Evolutionary conservation across 2,329 filamentous ascomycete genomes (phyloP), one percentile per base, ranked within the genome.

Genomic region (Cadophora gregata): DNA sequence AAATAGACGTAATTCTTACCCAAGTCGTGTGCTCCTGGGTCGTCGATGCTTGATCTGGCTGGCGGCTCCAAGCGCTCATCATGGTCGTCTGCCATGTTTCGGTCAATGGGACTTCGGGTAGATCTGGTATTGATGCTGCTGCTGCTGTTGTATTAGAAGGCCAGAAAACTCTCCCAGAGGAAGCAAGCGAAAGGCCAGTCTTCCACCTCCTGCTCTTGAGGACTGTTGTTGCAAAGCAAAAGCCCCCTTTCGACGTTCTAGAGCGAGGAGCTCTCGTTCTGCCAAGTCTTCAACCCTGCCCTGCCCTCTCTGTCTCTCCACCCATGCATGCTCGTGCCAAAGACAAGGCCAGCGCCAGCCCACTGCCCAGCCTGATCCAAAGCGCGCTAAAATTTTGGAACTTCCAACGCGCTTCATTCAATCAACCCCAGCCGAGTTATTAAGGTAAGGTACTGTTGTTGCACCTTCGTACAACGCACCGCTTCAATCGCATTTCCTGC

Each of bases 21-120:
- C 68, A 88, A 79, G 65, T 89, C 86, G 75, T 83, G 86, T 51
- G 86, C 86, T 72, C 87, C 87, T 59, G 86, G 82, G 72, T 89
- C 86, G 51, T 82, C 79, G 36, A 80, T 81, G 67, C 78, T 80
- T 33, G 73, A 80, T 69, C 78, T 78, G 24, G 56, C 8, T 24
- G 82, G 81, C 58, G 80, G 79, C 65, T 79, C 75, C 61, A 83
- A 73, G 65, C 76, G 80, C 70, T 78, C 75, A 59, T 79, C 75
- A 38, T 73, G 70, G n/a, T 71, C 69, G 66, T 77, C 76, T 59
- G 72, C 67, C 74, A 75, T 76, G 31, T 36, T 66, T 59, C 31
- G 24, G 29, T 33, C 6, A 27, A 56, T 21, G 14, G 47, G 29
- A 8, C 19, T 19, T 42, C 10, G 55, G 25, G 8, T 12, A 42